A percentile compares a stretch with the other conserved stretches of the same genome.
These are phyloP conservation scores for Boletus tomentosulus DNA, from an alignment of 768 basidiomycete species.

Conservation along the genomic window DNA sequence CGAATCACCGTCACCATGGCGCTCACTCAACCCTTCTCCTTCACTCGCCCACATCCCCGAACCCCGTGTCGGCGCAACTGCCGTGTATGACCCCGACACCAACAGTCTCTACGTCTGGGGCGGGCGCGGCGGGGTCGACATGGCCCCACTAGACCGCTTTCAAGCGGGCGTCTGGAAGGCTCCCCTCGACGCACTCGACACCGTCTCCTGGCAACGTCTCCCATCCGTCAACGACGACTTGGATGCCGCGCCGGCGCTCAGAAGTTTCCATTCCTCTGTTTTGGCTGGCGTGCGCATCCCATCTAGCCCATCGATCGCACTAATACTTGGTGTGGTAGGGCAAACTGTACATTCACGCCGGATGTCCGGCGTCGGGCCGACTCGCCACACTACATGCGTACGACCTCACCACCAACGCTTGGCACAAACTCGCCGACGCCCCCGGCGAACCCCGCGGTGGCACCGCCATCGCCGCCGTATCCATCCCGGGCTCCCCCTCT, in stretches of 20 bases:
- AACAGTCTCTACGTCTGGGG: conserved; percentile 40
- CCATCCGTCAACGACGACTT: conserved; percentile 23
- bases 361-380: conserved; percentile 37
- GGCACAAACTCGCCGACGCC: conserved; percentile 33
- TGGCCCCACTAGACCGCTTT: conserved; percentile 31
- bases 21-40: conserved; percentile 19
- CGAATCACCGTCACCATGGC: conserved; percentile 11
- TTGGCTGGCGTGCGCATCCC: conserved; percentile 23
- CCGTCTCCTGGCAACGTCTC: conserved; percentile 30
- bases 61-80: conserved; percentile 23
- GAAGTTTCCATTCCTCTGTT: conserved; percentile 37
- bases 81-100: conserved; percentile 16
- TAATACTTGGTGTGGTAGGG: conserved; percentile 13
- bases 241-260: conserved; percentile 27
- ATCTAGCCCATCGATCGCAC: background rate
- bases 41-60: conserved; percentile 8
- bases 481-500: background rate
- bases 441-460: conserved; percentile 40
- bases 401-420: conserved; percentile 23
- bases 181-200: conserved; percentile 6
- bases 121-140: conserved; percentile 39
- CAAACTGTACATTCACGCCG: conserved; percentile 38
- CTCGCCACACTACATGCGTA: conserved; percentile 34
- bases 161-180: conserved; percentile 32
- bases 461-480: conserved; percentile 33